Evolutionary conservation across 768 basidiomycete species (phyloP).

Genomic region (Podaxis sp.): DNA sequence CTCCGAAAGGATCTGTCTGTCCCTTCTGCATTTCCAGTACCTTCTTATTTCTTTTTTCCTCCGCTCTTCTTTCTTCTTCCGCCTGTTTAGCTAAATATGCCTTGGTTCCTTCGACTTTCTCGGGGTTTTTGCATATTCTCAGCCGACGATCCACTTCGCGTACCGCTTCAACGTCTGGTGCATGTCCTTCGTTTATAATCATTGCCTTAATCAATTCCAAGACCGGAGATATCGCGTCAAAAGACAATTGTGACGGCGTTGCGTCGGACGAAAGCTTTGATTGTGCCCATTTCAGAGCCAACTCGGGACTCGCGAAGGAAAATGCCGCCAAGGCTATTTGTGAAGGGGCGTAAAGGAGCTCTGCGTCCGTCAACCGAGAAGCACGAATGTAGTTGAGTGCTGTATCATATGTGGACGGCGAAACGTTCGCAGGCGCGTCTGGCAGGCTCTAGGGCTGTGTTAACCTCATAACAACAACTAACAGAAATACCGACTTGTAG

Average conservation of each 20-base stretch:
- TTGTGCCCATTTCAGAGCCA: slow-evolving; percentile 58
- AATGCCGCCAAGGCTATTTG: slow-evolving; percentile 88
- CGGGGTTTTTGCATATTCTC: slow-evolving; percentile 90
- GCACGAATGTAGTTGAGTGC: slow-evolving; percentile 66
- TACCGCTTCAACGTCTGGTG: slow-evolving; percentile 78
- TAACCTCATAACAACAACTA: not conserved
- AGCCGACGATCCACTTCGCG: slow-evolving; percentile 87
- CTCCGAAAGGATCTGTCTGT: slow-evolving; percentile 70
- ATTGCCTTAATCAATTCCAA: slow-evolving; percentile 51
- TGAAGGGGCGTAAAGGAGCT: slow-evolving; percentile 88
- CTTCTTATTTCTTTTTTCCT: slow-evolving; percentile 65
- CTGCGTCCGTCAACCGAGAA: slow-evolving; percentile 88
- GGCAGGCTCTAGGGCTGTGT: slow-evolving; percentile 47
- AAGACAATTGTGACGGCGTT: slow-evolving; percentile 8
- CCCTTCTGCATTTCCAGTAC: slow-evolving; percentile 42
- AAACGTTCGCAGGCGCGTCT: slow-evolving; percentile 40
- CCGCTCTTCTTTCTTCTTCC: slow-evolving; percentile 67
- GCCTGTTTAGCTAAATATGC: slow-evolving; percentile 70
- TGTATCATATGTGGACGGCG: slow-evolving; percentile 55
- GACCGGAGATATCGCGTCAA: slow-evolving; percentile 19
- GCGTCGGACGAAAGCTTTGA: slow-evolving; percentile 25
- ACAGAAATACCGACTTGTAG: slow-evolving; percentile 55
- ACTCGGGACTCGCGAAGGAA: slow-evolving; percentile 54
- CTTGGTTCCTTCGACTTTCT: slow-evolving; percentile 88
- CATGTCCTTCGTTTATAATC: slow-evolving; percentile 49